phyloP scores from a whole-genome alignment of 257 asterid species.

The Forsythia suspensa region DNA sequence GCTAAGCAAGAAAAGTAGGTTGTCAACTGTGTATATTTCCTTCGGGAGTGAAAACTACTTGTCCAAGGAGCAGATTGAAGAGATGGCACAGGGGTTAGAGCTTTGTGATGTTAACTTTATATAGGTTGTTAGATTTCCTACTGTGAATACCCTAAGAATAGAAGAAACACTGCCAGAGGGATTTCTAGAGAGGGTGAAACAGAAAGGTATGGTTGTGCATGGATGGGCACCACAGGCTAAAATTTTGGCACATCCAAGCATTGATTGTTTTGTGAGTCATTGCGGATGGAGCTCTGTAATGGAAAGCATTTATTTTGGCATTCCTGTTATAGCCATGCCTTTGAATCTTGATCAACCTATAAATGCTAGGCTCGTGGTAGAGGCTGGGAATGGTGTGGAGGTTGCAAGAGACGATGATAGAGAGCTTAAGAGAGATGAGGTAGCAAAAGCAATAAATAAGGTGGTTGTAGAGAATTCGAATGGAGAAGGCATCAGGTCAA shows the following conservation, averaged over 20 bases:
- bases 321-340: slow-evolving; percentile 44
- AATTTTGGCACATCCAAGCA: slow-evolving; percentile 28
- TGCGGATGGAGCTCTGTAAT: slow-evolving; percentile 42
- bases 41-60: slow-evolving; percentile 50
- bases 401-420: slow-evolving; percentile 24
- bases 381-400: slow-evolving; percentile 32
- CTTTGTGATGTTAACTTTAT: slow-evolving; percentile 35
- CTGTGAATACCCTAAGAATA: neutral
- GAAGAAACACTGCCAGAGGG: slow-evolving; percentile 30
- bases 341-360: slow-evolving; percentile 33
- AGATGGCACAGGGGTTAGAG: slow-evolving; percentile 33
- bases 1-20: slow-evolving; percentile 26
- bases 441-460: slow-evolving; percentile 20
- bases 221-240: slow-evolving; percentile 38
- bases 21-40: slow-evolving; percentile 34
- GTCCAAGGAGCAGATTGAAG: slow-evolving; percentile 25
- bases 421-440: slow-evolving; percentile 23
- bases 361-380: slow-evolving; percentile 27
- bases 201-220: slow-evolving; percentile 27
- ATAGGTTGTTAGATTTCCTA: slow-evolving; percentile 38
- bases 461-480: slow-evolving; percentile 23
- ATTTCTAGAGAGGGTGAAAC: slow-evolving; percentile 31
- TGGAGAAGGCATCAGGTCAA: slow-evolving; percentile 31
- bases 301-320: slow-evolving; percentile 29
- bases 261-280: slow-evolving; percentile 36